These are phyloP conservation scores for Parastagonospora nodorum DNA, from an alignment of 2,329 filamentous ascomycete species.

Conservation along the genomic window DNA sequence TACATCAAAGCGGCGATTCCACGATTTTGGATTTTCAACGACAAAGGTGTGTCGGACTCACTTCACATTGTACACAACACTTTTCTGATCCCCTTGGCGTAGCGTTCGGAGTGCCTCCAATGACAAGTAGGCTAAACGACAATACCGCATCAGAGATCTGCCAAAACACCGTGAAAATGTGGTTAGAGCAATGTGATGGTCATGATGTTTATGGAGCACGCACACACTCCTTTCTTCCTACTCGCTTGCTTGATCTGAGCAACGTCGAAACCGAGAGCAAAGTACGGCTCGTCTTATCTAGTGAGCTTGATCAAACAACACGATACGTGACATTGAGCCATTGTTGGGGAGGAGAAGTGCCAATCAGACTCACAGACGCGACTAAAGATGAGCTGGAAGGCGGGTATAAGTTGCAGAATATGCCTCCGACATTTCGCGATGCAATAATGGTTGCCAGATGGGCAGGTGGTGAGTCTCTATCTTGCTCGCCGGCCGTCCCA, in stretches of 20 bases:
- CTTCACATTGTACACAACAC: background rate
- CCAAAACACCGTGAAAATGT: background rate
- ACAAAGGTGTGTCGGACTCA: background rate
- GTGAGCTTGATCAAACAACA: background rate
- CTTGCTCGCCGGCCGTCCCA: too few species aligned
- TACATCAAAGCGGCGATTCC: background rate
- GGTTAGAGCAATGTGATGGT: background rate
- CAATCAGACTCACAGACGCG: background rate
- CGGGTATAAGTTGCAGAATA: background rate
- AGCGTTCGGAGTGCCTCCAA: background rate
- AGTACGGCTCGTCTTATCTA: background rate
- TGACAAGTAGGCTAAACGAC: background rate
- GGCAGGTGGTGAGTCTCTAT: background rate
- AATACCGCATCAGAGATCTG: background rate
- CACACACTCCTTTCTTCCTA: background rate
- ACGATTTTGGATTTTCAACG: constrained; percentile 1
- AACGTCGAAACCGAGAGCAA: background rate
- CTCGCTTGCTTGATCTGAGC: background rate
- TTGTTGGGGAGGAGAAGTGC: constrained; percentile 5
- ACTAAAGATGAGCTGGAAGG: background rate
- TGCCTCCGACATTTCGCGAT: constrained; percentile 1
- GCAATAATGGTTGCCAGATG: constrained; percentile 1
- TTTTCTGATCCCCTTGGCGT: background rate
- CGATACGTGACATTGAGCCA: constrained; percentile 9
- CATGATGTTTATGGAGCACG: background rate